A percentile compares a stretch with the other conserved stretches of the same genome.
phyloP scores from a whole-genome alignment of 352 stramenopile genomes.

The Blastocystis hominis region DNA sequence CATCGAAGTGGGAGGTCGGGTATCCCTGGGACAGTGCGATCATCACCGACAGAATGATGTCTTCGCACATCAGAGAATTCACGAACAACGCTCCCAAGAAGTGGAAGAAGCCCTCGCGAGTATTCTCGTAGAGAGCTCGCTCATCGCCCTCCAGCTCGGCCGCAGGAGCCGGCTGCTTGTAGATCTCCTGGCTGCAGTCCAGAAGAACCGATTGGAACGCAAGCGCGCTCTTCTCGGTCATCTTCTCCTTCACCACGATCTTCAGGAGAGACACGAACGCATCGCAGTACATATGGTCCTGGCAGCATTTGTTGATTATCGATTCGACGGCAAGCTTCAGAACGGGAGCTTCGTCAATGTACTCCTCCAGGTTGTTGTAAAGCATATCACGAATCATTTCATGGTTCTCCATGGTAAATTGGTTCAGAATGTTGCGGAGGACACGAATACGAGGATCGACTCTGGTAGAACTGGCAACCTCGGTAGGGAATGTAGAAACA shows the following conservation, averaged over 20 bases:
- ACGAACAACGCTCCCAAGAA: conserved; percentile 32
- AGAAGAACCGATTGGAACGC: not conserved
- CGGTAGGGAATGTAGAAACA: not conserved
- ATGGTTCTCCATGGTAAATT: conserved; percentile 26
- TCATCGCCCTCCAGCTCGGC: not conserved
- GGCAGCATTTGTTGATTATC: not conserved
- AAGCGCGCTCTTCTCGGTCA: conserved; percentile 16
- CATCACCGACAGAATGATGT: not conserved
- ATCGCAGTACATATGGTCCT: conserved; percentile 20
- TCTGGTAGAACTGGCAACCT: not conserved
- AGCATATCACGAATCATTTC: conserved; percentile 35
- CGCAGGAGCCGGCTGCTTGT: conserved; percentile 8
- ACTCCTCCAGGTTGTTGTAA: conserved; percentile 28
- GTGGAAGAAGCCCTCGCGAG: conserved; percentile 28
- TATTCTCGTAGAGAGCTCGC: not conserved
- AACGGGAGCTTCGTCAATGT: not conserved
- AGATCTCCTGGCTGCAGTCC: not conserved
- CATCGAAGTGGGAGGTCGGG: not conserved
- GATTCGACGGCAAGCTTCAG: not conserved
- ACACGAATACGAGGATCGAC: conserved; percentile 7
- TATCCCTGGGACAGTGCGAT: not conserved
- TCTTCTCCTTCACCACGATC: not conserved
- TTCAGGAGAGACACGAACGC: not conserved
- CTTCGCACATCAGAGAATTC: not conserved
- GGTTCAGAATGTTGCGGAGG: conserved; percentile 44